A percentile compares a stretch with the other conserved stretches of the same genome.
These are phyloP conservation scores for Ilex paraguariensis DNA, from an alignment of 305 asterid species.

Conservation along the genomic window DNA sequence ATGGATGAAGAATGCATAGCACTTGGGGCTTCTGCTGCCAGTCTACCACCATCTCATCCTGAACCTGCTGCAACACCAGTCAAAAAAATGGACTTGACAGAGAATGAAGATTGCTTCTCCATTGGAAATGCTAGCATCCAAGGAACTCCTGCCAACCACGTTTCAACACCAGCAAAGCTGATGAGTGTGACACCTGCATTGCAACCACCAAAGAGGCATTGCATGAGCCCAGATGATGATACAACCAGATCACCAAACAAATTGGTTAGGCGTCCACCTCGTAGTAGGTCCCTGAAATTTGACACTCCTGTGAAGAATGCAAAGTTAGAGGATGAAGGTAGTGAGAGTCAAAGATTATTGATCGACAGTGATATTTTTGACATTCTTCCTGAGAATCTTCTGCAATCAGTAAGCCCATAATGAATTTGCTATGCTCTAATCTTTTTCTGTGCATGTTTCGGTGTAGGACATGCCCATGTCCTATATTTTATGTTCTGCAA, in stretches of 20 bases:
- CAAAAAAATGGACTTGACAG: conserved; percentile 24
- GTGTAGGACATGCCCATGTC: not conserved
- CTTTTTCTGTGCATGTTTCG: not conserved
- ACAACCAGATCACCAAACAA: conserved; percentile 38
- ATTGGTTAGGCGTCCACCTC: conserved; percentile 58
- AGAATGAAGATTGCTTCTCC: conserved; percentile 15
- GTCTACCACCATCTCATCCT: conserved; percentile 16
- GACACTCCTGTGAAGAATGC: conserved; percentile 66
- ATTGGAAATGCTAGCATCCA: conserved; percentile 14
- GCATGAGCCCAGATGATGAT: conserved; percentile 61
- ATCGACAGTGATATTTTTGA: conserved; percentile 35
- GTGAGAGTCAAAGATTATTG: conserved; percentile 15
- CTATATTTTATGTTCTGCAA: not conserved
- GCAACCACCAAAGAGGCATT: conserved; percentile 53
- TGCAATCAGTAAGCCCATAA: conserved; percentile 56
- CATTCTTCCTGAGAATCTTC: conserved; percentile 54
- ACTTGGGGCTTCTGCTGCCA: conserved; percentile 12
- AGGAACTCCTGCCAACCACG: conserved; percentile 42
- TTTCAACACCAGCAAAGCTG: conserved; percentile 51
- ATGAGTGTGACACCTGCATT: conserved; percentile 57
- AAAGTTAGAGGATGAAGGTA: conserved; percentile 24
- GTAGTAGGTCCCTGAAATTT: conserved; percentile 59
- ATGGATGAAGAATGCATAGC: conserved; percentile 13
- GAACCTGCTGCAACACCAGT: conserved; percentile 55
- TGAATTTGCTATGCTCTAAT: not conserved